Percentiles rank a stretch among this genome's conserved stretches.
phyloP scores from a whole-genome alignment of 2,329 filamentous ascomycete genomes.

The Allantophomopsis cytisporea region DNA sequence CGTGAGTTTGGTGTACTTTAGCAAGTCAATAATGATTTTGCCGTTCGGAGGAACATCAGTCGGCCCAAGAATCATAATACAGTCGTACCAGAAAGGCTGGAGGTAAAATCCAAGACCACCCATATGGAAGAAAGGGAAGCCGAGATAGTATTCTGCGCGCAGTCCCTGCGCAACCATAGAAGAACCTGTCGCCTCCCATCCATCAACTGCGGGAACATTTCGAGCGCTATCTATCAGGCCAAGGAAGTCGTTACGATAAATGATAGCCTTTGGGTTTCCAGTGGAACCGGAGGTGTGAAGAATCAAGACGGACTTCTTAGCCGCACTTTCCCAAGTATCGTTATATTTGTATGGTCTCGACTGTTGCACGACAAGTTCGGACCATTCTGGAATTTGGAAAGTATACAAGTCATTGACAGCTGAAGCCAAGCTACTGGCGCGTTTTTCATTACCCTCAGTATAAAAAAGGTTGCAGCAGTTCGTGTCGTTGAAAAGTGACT shows the following conservation, averaged over 20 bases:
- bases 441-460: neutral
- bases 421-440: neutral
- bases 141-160: neutral
- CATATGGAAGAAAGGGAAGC: neutral
- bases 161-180: neutral
- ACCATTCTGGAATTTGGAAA: slow-evolving; percentile 1
- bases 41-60: slow-evolving; percentile 1
- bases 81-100: neutral
- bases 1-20: slow-evolving; percentile 1
- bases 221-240: slow-evolving; percentile 19
- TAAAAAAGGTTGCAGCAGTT: neutral
- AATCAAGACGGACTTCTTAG: neutral
- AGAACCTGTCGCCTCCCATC: neutral
- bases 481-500: slow-evolving; percentile 1
- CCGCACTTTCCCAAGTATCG: neutral
- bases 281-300: slow-evolving; percentile 29
- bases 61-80: slow-evolving; percentile 1
- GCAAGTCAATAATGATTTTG: neutral
- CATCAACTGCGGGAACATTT: slow-evolving; percentile 3
- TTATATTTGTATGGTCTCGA: neutral
- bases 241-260: slow-evolving; percentile 19
- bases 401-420: neutral
- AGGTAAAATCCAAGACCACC: neutral
- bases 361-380: neutral
- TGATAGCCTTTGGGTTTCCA: slow-evolving; percentile 26